Evolutionary conservation across 768 basidiomycete genomes (phyloP).

Genomic region (Sarcomyxa edulis): DNA sequence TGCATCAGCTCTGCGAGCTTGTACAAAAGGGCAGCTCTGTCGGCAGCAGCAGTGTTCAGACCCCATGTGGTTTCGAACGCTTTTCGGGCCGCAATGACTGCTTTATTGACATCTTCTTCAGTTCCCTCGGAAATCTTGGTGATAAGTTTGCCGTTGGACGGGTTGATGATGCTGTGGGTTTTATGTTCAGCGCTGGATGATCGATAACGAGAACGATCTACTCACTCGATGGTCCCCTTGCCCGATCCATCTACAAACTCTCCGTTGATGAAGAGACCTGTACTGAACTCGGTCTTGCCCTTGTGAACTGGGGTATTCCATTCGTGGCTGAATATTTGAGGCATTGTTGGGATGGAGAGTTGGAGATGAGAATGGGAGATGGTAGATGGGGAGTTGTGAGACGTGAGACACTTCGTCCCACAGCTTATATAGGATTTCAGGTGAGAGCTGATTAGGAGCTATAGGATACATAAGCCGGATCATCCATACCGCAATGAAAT

Average conservation of each 20-base stretch:
- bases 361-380: too few relatives aligned
- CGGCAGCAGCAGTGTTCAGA: constrained; percentile 37
- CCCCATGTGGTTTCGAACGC: constrained; percentile 63
- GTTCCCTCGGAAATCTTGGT: constrained; percentile 49
- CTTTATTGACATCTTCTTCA: constrained; percentile 57
- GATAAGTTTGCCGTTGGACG: constrained; percentile 52
- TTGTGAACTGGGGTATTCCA: constrained; percentile 52
- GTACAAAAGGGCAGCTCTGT: constrained; percentile 45
- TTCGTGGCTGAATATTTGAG: constrained; percentile 35
- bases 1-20: constrained; percentile 59
- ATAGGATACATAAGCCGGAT: too few relatives aligned
- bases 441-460: too few relatives aligned
- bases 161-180: too few relatives aligned
- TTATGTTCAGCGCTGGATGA: not conserved
- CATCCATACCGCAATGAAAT: too few relatives aligned
- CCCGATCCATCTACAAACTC: constrained; percentile 55
- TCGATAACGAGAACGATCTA: not conserved
- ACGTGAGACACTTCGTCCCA: too few relatives aligned
- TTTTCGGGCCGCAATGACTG: constrained; percentile 55
- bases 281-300: constrained; percentile 52
- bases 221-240: constrained; percentile 32
- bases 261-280: constrained; percentile 73
- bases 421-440: too few relatives aligned
- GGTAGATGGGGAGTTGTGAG: too few relatives aligned
- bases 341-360: constrained; percentile 17